Conservation (phyloP, 495 filamentous ascomycete genomes). For the Neurospora sp. region DNA sequence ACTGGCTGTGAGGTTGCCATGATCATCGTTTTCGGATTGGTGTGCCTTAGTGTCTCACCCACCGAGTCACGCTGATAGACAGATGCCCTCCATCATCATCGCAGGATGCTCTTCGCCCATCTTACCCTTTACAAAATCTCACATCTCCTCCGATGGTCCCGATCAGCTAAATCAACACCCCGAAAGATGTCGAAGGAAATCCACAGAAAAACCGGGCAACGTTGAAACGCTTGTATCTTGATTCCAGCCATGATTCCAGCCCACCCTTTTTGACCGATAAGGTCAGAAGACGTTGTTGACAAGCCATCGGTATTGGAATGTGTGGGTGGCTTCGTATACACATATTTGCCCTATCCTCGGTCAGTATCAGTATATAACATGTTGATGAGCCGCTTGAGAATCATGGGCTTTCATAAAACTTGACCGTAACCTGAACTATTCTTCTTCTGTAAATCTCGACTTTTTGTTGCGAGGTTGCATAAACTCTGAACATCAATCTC, state of each 20-base stretch:
- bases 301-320: neutral
- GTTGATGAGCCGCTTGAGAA: neutral
- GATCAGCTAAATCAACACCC: constrained; percentile 12
- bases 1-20: constrained; percentile 5
- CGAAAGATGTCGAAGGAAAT: constrained; percentile 6
- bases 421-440: neutral
- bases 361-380: constrained; percentile 2
- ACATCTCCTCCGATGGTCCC: constrained; percentile 11
- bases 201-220: neutral
- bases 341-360: neutral
- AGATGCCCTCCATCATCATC: constrained; percentile 3
- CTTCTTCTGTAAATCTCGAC: neutral
- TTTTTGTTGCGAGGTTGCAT: neutral
- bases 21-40: constrained; percentile 7
- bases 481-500: neutral
- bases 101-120: constrained; percentile 5
- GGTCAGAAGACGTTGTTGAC: constrained; percentile 15
- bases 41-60: constrained; percentile 26
- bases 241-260: constrained; percentile 8
- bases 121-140: constrained; percentile 6
- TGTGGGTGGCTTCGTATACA: constrained; percentile 5
- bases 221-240: neutral
- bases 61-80: constrained; percentile 18
- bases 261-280: constrained; percentile 12
- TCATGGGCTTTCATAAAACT: neutral